Evolutionary conservation across 805 yeast genomes (phyloP), one percentile per base, ranked within the genome.

Genomic region (Saccharomyces eubayanus): DNA sequence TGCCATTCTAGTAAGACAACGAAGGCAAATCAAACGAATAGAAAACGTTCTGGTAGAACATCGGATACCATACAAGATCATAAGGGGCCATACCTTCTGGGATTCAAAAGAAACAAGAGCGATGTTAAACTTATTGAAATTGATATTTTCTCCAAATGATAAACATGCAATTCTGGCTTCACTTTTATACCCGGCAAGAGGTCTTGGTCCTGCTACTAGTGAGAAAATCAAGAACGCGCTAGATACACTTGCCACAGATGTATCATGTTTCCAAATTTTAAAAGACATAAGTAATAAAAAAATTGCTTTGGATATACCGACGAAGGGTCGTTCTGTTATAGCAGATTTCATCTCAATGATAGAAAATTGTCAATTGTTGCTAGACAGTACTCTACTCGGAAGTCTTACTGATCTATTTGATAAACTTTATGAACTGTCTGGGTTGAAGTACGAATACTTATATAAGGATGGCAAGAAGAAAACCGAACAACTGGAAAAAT

Each of bases 31-130:
- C 0, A 71, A 86, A 51, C 74, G 69, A 3, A 71, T 90, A 8
- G 97, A 90, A 63, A 77, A 77, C 31, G 85, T 81, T 20, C 70
- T 92, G 27, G 73, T 80, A 1, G 74, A 71, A 49, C 66, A 69
- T 2, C 72, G 78, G 3, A 77, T 90, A 2, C 90, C 94, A 0
- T 87, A 87, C 61, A 69, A 71, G 8, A 77, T 90, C 54, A 74
- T 86, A 0, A 83, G 84, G 51, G 97, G 97, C 0, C 75, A 74
- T 47, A 84, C 89, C 1, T 87, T 89, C 62, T 88, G 95, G 92
- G 89, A 86, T 45, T 68, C 85, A 45, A 80, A 79, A 53, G 96
- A 88, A 62, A 83, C 89, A 14, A 73, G 75, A 24, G 69, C 80
- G 0, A 75, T 87, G 54, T 56, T 89, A 46, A 87, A 85, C 62